Conservation (phyloP, 805 yeast genomes). For the Candida wancherniae region DNA sequence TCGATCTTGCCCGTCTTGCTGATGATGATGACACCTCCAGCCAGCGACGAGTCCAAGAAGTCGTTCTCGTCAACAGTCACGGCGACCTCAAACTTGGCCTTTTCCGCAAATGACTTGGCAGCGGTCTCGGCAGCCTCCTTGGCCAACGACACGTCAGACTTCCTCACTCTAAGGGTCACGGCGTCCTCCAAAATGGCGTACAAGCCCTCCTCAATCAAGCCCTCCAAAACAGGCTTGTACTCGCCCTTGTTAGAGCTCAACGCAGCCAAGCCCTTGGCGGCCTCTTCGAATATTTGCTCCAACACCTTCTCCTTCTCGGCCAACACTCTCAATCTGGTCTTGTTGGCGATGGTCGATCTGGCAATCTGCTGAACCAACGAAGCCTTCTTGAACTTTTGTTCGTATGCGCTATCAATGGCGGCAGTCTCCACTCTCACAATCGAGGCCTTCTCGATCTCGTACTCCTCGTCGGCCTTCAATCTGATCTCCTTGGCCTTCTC, state of each 20-base stretch:
- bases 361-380: constrained; percentile 90
- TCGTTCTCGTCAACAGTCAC: constrained; percentile 52
- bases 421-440: constrained; percentile 91
- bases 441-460: constrained; percentile 94
- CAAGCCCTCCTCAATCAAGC: constrained; percentile 73
- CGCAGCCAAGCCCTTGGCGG: constrained; percentile 57
- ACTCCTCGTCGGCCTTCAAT: constrained; percentile 96
- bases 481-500: constrained; percentile 96
- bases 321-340: constrained; percentile 87
- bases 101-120: constrained; percentile 55
- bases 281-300: constrained; percentile 65
- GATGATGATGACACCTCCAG: constrained; percentile 81
- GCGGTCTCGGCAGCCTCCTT: constrained; percentile 61
- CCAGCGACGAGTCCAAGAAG: constrained; percentile 55
- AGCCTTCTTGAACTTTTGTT: constrained; percentile 83
- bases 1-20: constrained; percentile 78
- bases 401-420: constrained; percentile 76
- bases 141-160: constrained; percentile 57
- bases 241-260: constrained; percentile 50
- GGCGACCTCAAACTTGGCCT: constrained; percentile 53
- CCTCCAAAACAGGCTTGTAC: constrained; percentile 67
- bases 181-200: constrained; percentile 68
- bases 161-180: constrained; percentile 61
- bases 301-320: constrained; percentile 76
- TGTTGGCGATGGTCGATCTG: constrained; percentile 91